phyloP scores from a whole-genome alignment of 805 yeast species.

The Zygotorulaspora danielsina region DNA sequence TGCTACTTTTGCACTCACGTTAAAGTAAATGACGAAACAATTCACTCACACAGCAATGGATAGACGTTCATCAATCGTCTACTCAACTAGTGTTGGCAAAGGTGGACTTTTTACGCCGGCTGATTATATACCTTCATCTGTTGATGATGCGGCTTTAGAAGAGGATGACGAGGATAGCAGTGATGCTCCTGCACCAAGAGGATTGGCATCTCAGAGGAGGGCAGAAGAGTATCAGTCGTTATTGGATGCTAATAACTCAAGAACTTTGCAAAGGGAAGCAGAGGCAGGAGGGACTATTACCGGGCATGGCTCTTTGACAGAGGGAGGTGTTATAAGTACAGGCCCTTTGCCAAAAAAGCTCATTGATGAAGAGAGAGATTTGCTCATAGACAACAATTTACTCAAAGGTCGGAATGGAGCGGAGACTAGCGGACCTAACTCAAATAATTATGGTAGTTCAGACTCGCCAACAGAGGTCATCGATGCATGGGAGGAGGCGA shows the following conservation, averaged over 20 bases:
- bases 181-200: constrained; percentile 1
- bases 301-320: background rate
- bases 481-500: constrained; percentile 31
- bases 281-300: constrained; percentile 6
- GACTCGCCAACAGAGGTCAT: constrained; percentile 22
- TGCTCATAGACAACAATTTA: constrained; percentile 33
- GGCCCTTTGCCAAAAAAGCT: constrained; percentile 21
- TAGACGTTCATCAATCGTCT: constrained; percentile 33
- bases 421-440: background rate
- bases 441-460: constrained; percentile 11
- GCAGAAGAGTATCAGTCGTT: constrained; percentile 11
- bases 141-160: constrained; percentile 10
- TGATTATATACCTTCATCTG: constrained; percentile 25
- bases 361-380: constrained; percentile 33
- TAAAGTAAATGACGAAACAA: constrained; percentile 31
- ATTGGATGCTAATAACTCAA: constrained; percentile 22
- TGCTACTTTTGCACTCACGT: too few species aligned
- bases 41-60: constrained; percentile 28
- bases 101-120: constrained; percentile 32
- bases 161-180: constrained; percentile 17
- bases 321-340: background rate
- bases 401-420: constrained; percentile 6
- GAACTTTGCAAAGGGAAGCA: constrained; percentile 22
- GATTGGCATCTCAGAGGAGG: background rate
- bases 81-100: constrained; percentile 35